Conservation (phyloP, 176 grass and related monocot species). For the Ampelocalamus luodianensis region DNA sequence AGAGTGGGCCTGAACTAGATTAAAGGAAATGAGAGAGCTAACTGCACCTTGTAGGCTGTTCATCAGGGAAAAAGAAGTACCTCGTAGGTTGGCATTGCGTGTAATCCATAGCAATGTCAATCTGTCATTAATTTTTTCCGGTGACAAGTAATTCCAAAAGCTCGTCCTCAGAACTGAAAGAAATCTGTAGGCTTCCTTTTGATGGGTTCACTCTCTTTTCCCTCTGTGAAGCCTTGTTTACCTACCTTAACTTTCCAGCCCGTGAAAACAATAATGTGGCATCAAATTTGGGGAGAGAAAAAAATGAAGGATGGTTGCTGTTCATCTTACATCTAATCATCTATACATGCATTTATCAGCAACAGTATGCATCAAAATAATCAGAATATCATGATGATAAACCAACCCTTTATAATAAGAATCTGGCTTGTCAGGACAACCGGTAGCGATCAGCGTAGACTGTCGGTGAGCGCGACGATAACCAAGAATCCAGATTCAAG, state of each 20-base stretch:
- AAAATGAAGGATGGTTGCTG: no score
- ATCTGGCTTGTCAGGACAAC: background rate
- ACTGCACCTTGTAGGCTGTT: background rate
- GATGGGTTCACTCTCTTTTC: background rate
- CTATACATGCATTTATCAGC: background rate
- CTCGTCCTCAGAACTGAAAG: background rate
- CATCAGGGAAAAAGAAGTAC: background rate
- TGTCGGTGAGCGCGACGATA: conserved; percentile 47
- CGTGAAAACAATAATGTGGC: conserved; percentile 23
- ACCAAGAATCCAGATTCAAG: conserved; percentile 3
- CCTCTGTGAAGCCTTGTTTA: conserved; percentile 15
- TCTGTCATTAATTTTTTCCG: background rate
- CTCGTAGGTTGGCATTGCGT: conserved; percentile 40
- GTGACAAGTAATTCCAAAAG: conserved; percentile 39
- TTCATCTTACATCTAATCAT: conserved; percentile 21
- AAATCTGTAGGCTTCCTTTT: background rate
- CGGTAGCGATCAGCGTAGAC: background rate
- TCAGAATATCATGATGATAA: background rate
- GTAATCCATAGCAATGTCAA: conserved; percentile 3
- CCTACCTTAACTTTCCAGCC: conserved; percentile 14
- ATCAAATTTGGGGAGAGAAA: background rate
- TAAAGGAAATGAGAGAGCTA: background rate
- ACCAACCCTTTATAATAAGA: background rate
- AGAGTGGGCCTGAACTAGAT: conserved; percentile 31
- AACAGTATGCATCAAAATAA: background rate